Evolutionary conservation across 495 filamentous ascomycete species (phyloP).

Genomic region (Endocarpon pusillum): DNA sequence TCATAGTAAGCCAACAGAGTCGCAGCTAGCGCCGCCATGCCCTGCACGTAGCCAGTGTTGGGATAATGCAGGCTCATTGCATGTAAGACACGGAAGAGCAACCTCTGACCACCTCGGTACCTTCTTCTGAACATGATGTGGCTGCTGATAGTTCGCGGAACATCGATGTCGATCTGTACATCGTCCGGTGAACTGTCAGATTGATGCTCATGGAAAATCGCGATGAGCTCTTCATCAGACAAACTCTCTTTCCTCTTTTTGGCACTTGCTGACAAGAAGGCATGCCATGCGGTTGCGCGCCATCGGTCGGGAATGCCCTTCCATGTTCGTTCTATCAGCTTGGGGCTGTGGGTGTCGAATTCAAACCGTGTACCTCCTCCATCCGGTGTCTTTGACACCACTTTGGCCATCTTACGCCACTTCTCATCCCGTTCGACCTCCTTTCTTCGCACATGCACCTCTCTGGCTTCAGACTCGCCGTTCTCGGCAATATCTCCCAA

Average conservation of each 20-base stretch:
- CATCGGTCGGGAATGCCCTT: conserved; percentile 97
- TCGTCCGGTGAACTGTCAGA: conserved; percentile 69
- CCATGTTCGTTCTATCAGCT: conserved; percentile 83
- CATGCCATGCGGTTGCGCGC: conserved; percentile 86
- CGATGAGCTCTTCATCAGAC: conserved; percentile 54
- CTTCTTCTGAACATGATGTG: conserved; percentile 95
- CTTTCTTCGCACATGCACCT: conserved; percentile 49
- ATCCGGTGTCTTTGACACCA: conserved; percentile 30
- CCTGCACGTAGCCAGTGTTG: conserved; percentile 88
- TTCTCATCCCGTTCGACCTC: conserved; percentile 81
- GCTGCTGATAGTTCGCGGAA: conserved; percentile 83
- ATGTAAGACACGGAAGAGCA: conserved; percentile 87
- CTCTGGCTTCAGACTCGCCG: conserved; percentile 36
- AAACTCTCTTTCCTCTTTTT: conserved; percentile 39
- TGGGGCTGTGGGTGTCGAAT: conserved; percentile 70
- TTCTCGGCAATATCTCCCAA: conserved; percentile 43
- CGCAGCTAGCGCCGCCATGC: conserved; percentile 87
- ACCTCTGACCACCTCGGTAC: conserved; percentile 78
- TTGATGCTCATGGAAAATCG: conserved; percentile 50
- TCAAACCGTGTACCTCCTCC: conserved; percentile 82
- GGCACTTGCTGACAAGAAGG: conserved; percentile 78
- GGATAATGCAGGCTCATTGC: conserved; percentile 82
- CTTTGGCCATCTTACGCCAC: conserved; percentile 90
- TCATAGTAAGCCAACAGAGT: conserved; percentile 94
- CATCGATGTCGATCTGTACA: conserved; percentile 93